These are phyloP conservation scores for Cryptosporidium baileyi DNA, from an alignment of 169 alveolate species.

Conservation along the genomic window DNA sequence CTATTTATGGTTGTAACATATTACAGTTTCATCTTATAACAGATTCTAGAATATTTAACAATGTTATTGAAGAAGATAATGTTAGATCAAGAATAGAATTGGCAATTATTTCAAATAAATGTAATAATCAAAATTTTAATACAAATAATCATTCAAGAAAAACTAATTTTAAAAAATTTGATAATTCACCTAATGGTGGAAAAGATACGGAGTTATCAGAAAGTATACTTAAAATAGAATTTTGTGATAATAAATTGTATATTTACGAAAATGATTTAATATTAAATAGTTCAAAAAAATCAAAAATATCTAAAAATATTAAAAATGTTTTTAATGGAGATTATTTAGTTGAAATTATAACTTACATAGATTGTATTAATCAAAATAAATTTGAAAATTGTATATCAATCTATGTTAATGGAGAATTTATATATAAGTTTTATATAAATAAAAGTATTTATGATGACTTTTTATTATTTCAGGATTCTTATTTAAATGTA, in stretches of 20 bases:
- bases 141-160: background rate
- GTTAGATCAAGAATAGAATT: constrained; percentile 47
- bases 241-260: constrained; percentile 10
- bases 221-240: constrained; percentile 1
- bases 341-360: constrained; percentile 40
- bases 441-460: background rate
- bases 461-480: background rate
- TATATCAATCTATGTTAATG: constrained; percentile 31
- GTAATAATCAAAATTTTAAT: background rate
- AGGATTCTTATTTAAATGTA: background rate
- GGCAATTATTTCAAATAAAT: background rate
- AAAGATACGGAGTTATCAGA: background rate
- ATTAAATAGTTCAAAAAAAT: background rate
- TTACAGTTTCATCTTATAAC: constrained; percentile 21
- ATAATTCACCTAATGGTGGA: constrained; percentile 23
- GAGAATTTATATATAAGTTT: constrained; percentile 9
- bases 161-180: constrained; percentile 4
- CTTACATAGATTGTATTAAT: background rate
- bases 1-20: constrained; percentile 56
- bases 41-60: constrained; percentile 29
- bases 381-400: background rate
- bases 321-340: background rate
- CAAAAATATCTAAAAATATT: background rate
- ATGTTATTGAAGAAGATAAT: constrained; percentile 6
- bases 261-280: background rate